A percentile compares a stretch with the other conserved stretches of the same genome.
Conservation (phyloP, 2,329 filamentous ascomycete species). For the Epichloe aotearoae region DNA sequence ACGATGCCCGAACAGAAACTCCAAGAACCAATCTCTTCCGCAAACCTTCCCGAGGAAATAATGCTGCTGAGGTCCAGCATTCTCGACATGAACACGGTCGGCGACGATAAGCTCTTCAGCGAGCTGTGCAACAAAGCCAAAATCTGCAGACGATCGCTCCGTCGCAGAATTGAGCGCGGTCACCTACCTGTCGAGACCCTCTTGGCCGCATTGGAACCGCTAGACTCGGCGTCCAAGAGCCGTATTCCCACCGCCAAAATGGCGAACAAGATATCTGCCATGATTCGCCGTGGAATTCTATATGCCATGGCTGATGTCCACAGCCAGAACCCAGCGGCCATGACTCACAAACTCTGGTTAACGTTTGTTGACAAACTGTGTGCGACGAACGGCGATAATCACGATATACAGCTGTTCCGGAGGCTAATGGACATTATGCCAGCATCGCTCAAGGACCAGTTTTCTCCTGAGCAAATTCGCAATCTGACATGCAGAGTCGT, state of each 20-base stretch:
- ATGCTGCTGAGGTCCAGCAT: conserved; percentile 7
- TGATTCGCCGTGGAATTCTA: conserved; percentile 11
- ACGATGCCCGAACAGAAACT: background rate
- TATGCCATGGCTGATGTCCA: conserved; percentile 8
- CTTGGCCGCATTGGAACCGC: conserved; percentile 8
- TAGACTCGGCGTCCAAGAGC: conserved; percentile 8
- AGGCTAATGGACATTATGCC: conserved; percentile 10
- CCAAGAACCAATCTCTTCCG: background rate
- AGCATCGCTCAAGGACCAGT: conserved; percentile 4
- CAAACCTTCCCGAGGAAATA: conserved; percentile 7
- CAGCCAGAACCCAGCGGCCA: background rate
- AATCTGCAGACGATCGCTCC: conserved; percentile 7
- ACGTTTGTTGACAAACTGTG: conserved; percentile 7
- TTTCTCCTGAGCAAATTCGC: conserved; percentile 7
- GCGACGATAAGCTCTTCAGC: conserved; percentile 5
- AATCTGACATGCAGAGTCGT: conserved; percentile 8
- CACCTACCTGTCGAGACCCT: conserved; percentile 8
- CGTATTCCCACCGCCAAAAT: conserved; percentile 6
- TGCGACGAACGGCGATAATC: conserved; percentile 2
- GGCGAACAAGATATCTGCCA: conserved; percentile 8
- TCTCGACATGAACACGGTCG: background rate
- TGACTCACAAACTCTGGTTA: conserved; percentile 10
- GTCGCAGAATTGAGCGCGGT: conserved; percentile 7
- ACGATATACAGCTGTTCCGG: conserved; percentile 10
- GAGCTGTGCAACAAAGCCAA: background rate